phyloP scores from a whole-genome alignment of 768 basidiomycete species.

The Sarcomyxa edulis region DNA sequence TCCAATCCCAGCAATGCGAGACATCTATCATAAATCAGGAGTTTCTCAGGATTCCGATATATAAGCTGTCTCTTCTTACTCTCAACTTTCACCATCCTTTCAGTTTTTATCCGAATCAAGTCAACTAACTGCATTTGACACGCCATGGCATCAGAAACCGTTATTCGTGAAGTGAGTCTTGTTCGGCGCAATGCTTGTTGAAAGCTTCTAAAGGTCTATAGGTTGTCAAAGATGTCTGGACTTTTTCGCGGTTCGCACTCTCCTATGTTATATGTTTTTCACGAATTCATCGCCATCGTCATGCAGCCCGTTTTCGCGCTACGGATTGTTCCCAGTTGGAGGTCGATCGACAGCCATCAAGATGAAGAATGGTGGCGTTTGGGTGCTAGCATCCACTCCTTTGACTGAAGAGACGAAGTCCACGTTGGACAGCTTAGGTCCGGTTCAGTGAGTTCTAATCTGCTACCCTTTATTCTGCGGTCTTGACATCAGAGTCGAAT shows the following conservation, averaged over 20 bases:
- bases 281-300: neutral
- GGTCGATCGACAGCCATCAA: constrained; percentile 81
- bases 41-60: too few species aligned
- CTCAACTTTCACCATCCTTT: too few species aligned
- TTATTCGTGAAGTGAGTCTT: constrained; percentile 37
- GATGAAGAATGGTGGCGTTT: constrained; percentile 63
- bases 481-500: constrained; percentile 3
- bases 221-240: constrained; percentile 55
- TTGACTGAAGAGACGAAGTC: constrained; percentile 59
- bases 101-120: too few species aligned
- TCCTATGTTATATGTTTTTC: too few species aligned
- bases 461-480: neutral
- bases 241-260: constrained; percentile 49
- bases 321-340: constrained; percentile 67
- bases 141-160: constrained; percentile 22
- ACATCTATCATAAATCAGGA: too few species aligned
- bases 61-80: too few species aligned
- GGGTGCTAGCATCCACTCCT: constrained; percentile 80
- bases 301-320: constrained; percentile 60
- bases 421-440: constrained; percentile 58
- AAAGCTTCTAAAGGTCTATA: constrained; percentile 13
- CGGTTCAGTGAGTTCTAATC: constrained; percentile 48
- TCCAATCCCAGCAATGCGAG: too few species aligned
- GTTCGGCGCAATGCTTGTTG: neutral
- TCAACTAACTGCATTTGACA: too few species aligned